Conservation (phyloP, 2,329 filamentous ascomycete genomes). For the Phaeophleospora eucalypticola region DNA sequence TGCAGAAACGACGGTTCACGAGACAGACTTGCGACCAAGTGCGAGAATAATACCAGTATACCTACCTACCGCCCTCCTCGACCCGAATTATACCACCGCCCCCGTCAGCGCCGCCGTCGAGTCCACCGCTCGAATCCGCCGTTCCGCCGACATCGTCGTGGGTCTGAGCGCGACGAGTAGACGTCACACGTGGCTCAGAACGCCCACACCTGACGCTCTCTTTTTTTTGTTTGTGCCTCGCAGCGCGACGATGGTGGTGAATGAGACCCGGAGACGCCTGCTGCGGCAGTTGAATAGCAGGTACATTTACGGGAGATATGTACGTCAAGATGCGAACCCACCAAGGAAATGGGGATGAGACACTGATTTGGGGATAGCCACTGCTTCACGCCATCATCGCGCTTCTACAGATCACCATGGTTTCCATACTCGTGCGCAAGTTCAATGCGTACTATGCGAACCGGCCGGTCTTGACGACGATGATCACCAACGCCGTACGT, state of each 20-base stretch:
- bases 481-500: constrained; percentile 91
- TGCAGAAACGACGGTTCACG: too few species aligned
- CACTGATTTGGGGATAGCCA: constrained; percentile 55
- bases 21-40: too few species aligned
- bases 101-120: neutral
- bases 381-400: constrained; percentile 81
- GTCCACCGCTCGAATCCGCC: neutral
- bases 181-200: neutral
- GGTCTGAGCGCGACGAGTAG: neutral
- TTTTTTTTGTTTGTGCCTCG: neutral
- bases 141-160: neutral
- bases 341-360: neutral
- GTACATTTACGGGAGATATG: constrained; percentile 69
- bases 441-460: constrained; percentile 95
- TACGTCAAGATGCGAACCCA: constrained; percentile 45
- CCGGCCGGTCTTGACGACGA: constrained; percentile 94
- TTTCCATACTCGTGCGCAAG: constrained; percentile 74
- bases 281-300: constrained; percentile 64
- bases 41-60: too few species aligned
- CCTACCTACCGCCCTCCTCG: too few species aligned
- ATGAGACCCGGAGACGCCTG: constrained; percentile 50
- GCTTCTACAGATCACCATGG: constrained; percentile 81
- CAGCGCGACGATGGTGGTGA: constrained; percentile 34
- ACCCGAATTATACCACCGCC: too few species aligned
- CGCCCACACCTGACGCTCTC: too few species aligned